phyloP scores from a whole-genome alignment of 805 yeast species.

The Lachancea meyersii region DNA sequence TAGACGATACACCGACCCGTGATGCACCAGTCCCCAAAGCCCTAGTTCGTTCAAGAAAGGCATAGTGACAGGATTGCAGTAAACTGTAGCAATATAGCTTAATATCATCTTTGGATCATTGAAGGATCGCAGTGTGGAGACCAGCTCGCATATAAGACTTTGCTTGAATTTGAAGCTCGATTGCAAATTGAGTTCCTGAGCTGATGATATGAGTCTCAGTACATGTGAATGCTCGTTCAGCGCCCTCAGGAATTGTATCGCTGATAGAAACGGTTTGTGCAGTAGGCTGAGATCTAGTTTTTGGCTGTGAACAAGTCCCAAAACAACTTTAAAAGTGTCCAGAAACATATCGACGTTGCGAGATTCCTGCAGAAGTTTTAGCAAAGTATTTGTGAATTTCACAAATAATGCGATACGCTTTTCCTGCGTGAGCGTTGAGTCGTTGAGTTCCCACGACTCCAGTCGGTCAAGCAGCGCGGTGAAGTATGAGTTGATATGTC shows the following conservation, averaged over 20 bases:
- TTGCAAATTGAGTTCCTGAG: conserved; percentile 11
- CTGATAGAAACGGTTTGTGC: conserved; percentile 15
- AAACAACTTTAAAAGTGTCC: conserved; percentile 14
- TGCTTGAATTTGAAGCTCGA: conserved; percentile 17
- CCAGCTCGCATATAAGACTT: conserved; percentile 18
- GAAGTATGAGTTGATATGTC: conserved; percentile 18
- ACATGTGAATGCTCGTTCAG: conserved; percentile 25
- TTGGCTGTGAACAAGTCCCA: conserved; percentile 9
- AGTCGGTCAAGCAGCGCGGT: conserved; percentile 20
- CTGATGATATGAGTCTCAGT: conserved; percentile 16
- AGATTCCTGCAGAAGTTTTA: conserved; percentile 16
- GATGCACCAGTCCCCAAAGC: conserved; percentile 24
- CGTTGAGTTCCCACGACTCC: conserved; percentile 7
- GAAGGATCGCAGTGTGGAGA: conserved; percentile 20
- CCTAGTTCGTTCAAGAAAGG: conserved; percentile 26
- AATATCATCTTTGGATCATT: conserved; percentile 27
- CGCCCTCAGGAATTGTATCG: conserved; percentile 13
- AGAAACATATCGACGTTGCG: conserved; percentile 21
- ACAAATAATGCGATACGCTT: conserved; percentile 11
- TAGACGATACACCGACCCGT: conserved; percentile 12
- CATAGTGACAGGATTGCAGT: conserved; percentile 10
- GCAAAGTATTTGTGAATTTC: conserved; percentile 19
- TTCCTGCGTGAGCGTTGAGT: neutral
- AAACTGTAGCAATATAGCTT: conserved; percentile 21
- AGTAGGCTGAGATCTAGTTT: conserved; percentile 8